Evolutionary conservation across 768 basidiomycete species (phyloP).

Genomic region (Phlebiopsis gigantea): DNA sequence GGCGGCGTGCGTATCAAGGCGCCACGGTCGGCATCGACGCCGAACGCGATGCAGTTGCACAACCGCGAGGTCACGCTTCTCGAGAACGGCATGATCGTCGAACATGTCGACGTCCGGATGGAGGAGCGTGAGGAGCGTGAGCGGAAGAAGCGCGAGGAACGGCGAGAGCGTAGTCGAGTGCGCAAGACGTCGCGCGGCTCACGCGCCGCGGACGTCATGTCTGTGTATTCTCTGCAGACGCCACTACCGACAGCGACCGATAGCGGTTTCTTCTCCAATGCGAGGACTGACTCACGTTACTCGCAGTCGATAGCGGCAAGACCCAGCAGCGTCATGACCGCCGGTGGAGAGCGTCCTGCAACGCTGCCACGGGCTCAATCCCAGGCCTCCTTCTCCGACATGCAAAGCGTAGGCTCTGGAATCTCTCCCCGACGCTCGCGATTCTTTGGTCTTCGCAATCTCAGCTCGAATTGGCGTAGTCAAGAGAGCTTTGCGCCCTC

Average conservation of each 20-base stretch:
- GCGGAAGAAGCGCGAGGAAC: conserved; percentile 64
- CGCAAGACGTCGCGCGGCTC: conserved; percentile 61
- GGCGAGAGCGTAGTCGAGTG: conserved; percentile 46
- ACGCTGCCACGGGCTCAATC: conserved; percentile 66
- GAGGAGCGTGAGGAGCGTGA: conserved; percentile 76
- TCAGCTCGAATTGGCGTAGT: conserved; percentile 69
- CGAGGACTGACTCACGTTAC: conserved; percentile 57
- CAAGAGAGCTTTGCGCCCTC: conserved; percentile 80
- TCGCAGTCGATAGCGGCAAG: conserved; percentile 36
- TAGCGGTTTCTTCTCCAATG: conserved; percentile 43
- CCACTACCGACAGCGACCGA: conserved; percentile 53
- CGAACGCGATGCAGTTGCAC: conserved; percentile 36
- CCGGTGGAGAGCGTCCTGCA: conserved; percentile 39
- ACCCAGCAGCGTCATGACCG: conserved; percentile 35
- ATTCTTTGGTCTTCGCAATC: conserved; percentile 75
- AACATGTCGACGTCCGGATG: conserved; percentile 76
- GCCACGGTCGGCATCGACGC: conserved; percentile 34
- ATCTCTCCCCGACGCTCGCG: conserved; percentile 61
- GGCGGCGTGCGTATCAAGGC: conserved; percentile 70
- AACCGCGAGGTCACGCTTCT: conserved; percentile 72
- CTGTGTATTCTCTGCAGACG: conserved; percentile 65
- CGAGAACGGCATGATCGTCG: conserved; percentile 86
- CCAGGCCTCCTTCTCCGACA: conserved; percentile 76
- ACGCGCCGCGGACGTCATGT: conserved; percentile 63
- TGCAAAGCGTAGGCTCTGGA: conserved; percentile 63